Conservation (phyloP, 768 basidiomycete genomes). For the Russula brevipes region DNA sequence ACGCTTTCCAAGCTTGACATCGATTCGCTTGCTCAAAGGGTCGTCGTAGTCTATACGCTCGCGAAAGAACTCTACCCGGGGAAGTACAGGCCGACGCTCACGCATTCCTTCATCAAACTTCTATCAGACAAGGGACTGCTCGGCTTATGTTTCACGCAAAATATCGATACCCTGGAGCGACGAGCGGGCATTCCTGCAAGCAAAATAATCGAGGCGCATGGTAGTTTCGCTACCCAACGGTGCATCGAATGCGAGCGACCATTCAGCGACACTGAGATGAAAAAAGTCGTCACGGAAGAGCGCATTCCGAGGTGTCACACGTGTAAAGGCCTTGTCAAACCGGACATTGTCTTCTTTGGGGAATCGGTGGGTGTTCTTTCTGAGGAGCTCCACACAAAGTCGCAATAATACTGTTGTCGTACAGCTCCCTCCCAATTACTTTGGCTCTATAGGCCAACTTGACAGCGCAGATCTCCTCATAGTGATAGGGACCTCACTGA, state of each 20-base stretch:
- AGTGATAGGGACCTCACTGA: constrained; percentile 25
- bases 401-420: background rate
- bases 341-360: constrained; percentile 95
- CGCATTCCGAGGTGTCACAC: constrained; percentile 60
- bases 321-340: constrained; percentile 78
- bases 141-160: constrained; percentile 80
- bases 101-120: constrained; percentile 87
- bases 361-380: constrained; percentile 49
- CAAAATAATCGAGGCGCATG: constrained; percentile 91
- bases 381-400: too few relatives aligned
- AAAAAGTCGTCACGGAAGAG: constrained; percentile 51
- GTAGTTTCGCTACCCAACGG: constrained; percentile 82
- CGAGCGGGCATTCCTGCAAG: constrained; percentile 68
- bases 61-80: constrained; percentile 93
- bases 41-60: constrained; percentile 69
- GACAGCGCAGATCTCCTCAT: constrained; percentile 59
- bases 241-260: constrained; percentile 68
- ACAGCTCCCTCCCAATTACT: constrained; percentile 72
- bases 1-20: constrained; percentile 26
- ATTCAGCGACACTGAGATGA: constrained; percentile 66
- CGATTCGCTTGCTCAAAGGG: background rate
- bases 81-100: constrained; percentile 77
- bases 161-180: constrained; percentile 89
- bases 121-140: constrained; percentile 66
- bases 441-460: constrained; percentile 48